Evolutionary conservation across 176 grass and related monocot genomes (phyloP).

Genomic region (Alloteropsis semialata): DNA sequence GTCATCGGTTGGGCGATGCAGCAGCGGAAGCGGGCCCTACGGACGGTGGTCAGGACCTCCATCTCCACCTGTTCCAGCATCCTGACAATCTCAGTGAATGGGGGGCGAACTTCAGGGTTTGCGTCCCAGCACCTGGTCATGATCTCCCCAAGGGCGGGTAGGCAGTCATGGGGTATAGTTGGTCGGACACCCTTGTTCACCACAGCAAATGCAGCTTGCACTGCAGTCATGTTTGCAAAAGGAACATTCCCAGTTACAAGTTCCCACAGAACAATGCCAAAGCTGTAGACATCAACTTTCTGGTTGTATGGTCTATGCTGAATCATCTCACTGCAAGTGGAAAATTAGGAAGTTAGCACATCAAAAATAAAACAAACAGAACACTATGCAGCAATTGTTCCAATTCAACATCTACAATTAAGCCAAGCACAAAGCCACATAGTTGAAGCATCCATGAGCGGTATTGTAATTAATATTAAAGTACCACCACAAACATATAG

Average conservation of each 20-base stretch:
- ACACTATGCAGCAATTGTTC: not conserved
- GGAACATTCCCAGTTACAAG: constrained; percentile 47
- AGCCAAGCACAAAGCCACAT: not conserved
- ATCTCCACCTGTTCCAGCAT: constrained; percentile 60
- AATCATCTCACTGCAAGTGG: constrained; percentile 54
- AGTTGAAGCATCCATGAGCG: not conserved
- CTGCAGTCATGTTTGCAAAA: constrained; percentile 55
- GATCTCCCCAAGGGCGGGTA: constrained; percentile 52
- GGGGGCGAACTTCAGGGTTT: constrained; percentile 43
- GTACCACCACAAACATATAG: not conserved
- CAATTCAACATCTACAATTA: not conserved
- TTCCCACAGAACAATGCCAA: constrained; percentile 63
- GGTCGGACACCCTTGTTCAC: constrained; percentile 59
- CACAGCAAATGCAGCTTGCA: constrained; percentile 64
- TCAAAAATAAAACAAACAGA: not conserved
- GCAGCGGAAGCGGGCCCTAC: constrained; percentile 56
- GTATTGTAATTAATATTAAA: not conserved
- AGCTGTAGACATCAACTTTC: constrained; percentile 68
- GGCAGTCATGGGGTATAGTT: constrained; percentile 56
- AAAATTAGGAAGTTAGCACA: constrained; percentile 14
- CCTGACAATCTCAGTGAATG: constrained; percentile 41
- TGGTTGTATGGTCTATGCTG: constrained; percentile 65
- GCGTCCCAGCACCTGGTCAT: constrained; percentile 67
- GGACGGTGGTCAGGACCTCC: constrained; percentile 44
- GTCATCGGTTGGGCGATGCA: constrained; percentile 55